Conservation (phyloP, 2,329 filamentous ascomycete species). For the Tolypocladium guangdongense region DNA sequence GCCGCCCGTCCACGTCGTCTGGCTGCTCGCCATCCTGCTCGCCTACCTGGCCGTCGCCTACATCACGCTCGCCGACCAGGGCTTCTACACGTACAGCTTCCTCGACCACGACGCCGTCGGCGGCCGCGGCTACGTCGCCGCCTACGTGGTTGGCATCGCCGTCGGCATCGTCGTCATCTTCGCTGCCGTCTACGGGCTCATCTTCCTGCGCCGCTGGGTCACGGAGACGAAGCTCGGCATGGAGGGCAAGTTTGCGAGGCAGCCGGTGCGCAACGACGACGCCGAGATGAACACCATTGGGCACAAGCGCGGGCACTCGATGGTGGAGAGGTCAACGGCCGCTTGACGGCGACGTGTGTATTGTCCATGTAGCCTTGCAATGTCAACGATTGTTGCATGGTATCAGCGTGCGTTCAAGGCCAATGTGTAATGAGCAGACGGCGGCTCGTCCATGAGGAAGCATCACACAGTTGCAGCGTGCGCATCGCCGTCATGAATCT, state of each 20-base stretch:
- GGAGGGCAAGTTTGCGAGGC: slow-evolving; percentile 29
- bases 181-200: slow-evolving; percentile 34
- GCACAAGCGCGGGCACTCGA: neutral
- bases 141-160: slow-evolving; percentile 51
- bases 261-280: slow-evolving; percentile 11
- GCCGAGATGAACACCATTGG: slow-evolving; percentile 15
- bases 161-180: slow-evolving; percentile 43
- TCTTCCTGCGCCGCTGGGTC: slow-evolving; percentile 38
- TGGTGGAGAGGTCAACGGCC: slow-evolving; percentile 8
- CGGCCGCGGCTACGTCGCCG: slow-evolving; percentile 40
- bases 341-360: neutral
- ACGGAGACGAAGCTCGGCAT: slow-evolving; percentile 35
- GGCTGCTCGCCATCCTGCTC: slow-evolving; percentile 58
- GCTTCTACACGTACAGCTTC: slow-evolving; percentile 70
- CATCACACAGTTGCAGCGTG: neutral
- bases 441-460: neutral
- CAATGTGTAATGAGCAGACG: neutral
- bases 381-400: too few relatives aligned
- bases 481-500: too few relatives aligned
- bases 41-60: slow-evolving; percentile 67
- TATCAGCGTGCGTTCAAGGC: neutral
- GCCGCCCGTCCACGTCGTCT: slow-evolving; percentile 52
- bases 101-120: slow-evolving; percentile 52
- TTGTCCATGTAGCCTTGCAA: neutral
- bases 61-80: slow-evolving; percentile 56